These are phyloP conservation scores for Iris pallida DNA, from an alignment of 116 monocot species.

Conservation along the genomic window DNA sequence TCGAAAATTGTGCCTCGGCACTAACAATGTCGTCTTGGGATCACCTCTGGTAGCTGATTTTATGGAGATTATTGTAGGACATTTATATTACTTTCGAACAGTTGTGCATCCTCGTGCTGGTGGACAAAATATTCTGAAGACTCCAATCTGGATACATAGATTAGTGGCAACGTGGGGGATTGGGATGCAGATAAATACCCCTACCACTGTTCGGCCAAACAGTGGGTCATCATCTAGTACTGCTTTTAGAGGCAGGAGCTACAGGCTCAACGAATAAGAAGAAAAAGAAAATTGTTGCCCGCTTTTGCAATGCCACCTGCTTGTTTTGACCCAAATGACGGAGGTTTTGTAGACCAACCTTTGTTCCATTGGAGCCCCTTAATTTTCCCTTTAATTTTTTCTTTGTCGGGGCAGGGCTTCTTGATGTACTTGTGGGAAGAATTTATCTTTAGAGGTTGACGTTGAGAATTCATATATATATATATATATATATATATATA, in stretches of 20 bases:
- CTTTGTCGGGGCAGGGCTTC: too few species aligned
- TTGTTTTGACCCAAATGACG: too few species aligned
- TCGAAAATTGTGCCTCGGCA: too few species aligned
- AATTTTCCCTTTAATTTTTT: too few species aligned
- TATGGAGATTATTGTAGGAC: constrained; percentile 79
- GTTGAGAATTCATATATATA: too few species aligned
- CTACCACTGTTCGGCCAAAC: constrained; percentile 17
- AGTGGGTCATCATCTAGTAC: constrained; percentile 14
- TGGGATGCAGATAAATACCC: constrained; percentile 30
- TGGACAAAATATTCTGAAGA: constrained; percentile 67
- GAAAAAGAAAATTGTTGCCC: too few species aligned
- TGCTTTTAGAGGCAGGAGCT: constrained; percentile 77
- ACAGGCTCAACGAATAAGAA: constrained; percentile 70
- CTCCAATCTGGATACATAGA: constrained; percentile 83
- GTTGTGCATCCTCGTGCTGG: constrained; percentile 76
- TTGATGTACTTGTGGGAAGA: too few species aligned
- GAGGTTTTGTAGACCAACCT: too few species aligned
- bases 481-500: too few species aligned
- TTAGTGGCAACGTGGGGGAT: constrained; percentile 42
- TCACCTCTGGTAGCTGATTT: constrained; percentile 58
- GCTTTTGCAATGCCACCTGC: too few species aligned
- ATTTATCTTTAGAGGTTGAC: too few species aligned
- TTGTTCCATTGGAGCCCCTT: too few species aligned
- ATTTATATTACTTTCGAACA: constrained; percentile 79
- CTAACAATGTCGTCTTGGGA: constrained; percentile 88